A percentile compares a stretch with the other conserved stretches of the same genome.
These are phyloP conservation scores for Hypoxylon sp. DNA, from an alignment of 2,329 filamentous ascomycete species.

Conservation along the genomic window DNA sequence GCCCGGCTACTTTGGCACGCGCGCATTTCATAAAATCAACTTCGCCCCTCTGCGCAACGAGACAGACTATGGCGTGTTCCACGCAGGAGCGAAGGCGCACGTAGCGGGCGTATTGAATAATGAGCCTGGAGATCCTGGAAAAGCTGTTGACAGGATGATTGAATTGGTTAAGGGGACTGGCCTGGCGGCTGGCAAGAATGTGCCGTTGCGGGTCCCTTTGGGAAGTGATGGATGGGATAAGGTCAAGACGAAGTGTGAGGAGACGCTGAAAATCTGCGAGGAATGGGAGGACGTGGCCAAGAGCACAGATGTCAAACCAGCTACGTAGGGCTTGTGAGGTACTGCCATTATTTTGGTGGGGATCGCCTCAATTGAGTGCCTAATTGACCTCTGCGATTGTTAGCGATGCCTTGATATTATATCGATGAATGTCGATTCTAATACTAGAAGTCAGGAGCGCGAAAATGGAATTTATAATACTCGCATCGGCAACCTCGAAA, in stretches of 20 bases:
- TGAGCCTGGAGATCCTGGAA: constrained; percentile 56
- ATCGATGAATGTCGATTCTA: too few relatives aligned
- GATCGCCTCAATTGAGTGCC: neutral
- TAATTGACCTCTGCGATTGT: neutral
- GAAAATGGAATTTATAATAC: neutral
- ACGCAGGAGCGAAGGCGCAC: constrained; percentile 51
- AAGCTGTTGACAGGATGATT: constrained; percentile 65
- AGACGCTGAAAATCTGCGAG: constrained; percentile 62
- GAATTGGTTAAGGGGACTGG: constrained; percentile 67
- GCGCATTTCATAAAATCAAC: constrained; percentile 57
- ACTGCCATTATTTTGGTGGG: neutral
- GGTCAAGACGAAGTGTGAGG: constrained; percentile 66
- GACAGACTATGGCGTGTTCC: constrained; percentile 54
- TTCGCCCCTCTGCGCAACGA: constrained; percentile 48
- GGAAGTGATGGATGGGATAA: constrained; percentile 67
- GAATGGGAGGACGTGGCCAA: constrained; percentile 66
- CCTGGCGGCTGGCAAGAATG: constrained; percentile 37
- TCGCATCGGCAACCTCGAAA: neutral
- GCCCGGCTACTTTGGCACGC: constrained; percentile 61
- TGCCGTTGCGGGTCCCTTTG: constrained; percentile 66
- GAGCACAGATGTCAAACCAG: constrained; percentile 58
- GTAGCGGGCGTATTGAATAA: constrained; percentile 51
- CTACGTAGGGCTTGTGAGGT: neutral
- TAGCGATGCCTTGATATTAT: neutral
- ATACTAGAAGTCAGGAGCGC: neutral